phyloP scores from a whole-genome alignment of 1,284 basidiomycete genomes.

The Trametes hirsuta region DNA sequence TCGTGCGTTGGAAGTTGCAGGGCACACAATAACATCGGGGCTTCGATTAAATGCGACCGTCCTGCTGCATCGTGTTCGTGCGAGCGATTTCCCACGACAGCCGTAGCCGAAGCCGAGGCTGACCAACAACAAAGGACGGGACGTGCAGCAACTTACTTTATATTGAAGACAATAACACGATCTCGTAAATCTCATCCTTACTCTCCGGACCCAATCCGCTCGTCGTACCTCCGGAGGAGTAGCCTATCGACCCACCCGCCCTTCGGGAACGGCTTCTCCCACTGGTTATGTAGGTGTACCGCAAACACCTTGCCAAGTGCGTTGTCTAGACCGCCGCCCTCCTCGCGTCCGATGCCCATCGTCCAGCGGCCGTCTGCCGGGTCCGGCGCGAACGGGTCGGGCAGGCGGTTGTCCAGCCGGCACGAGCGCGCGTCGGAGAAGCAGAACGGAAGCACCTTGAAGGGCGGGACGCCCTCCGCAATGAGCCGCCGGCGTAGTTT shows the following conservation, averaged over 20 bases:
- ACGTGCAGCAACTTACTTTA: too few species aligned
- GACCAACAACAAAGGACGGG: too few species aligned
- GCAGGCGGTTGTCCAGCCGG: conserved; percentile 87
- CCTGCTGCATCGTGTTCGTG: too few species aligned
- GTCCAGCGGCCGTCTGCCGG: conserved; percentile 59
- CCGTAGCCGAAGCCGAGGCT: too few species aligned
- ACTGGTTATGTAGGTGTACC: conserved; percentile 93
- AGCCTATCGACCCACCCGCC: conserved; percentile 83
- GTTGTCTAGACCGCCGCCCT: conserved; percentile 67
- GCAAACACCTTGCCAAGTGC: conserved; percentile 78
- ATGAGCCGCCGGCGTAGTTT: conserved; percentile 86
- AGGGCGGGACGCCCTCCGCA: conserved; percentile 72
- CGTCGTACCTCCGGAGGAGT: conserved; percentile 66
- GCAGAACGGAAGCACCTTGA: conserved; percentile 91
- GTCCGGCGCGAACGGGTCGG: conserved; percentile 83
- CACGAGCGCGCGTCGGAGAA: conserved; percentile 90
- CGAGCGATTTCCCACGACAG: too few species aligned
- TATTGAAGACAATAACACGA: too few species aligned
- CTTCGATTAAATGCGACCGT: too few species aligned
- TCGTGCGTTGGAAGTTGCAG: too few species aligned
- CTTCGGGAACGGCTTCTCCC: conserved; percentile 80
- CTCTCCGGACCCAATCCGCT: conserved; percentile 32
- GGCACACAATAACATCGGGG: too few species aligned
- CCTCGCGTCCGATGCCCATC: conserved; percentile 56
- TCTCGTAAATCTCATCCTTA: background rate